Evolutionary conservation across 345 rosid genomes (phyloP).

Genomic region (Cardamine resedifolia): DNA sequence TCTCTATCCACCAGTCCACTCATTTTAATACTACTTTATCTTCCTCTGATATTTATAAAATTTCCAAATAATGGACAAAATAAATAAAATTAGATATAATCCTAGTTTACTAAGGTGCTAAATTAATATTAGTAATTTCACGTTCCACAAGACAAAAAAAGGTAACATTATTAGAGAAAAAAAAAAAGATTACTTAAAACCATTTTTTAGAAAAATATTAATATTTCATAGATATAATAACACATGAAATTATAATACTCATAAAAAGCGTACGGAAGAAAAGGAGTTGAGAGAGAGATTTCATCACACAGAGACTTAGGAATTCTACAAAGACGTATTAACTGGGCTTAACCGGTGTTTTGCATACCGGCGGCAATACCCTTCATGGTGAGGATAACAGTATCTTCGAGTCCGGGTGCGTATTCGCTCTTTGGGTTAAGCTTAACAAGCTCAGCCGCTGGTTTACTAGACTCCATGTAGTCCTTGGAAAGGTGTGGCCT

Average conservation of each 20-base stretch:
- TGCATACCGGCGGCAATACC: slow-evolving; percentile 98
- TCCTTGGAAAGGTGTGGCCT: slow-evolving; percentile 80
- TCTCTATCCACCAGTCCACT: slow-evolving; percentile 32
- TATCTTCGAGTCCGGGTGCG: slow-evolving; percentile 88
- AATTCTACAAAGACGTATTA: slow-evolving; percentile 13
- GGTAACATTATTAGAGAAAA: background rate
- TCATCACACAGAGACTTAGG: slow-evolving; percentile 26
- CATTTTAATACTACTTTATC: slow-evolving; percentile 35
- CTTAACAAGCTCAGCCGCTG: slow-evolving; percentile 61
- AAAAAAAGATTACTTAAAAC: background rate
- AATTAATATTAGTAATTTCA: background rate
- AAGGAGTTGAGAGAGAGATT: slow-evolving; percentile 19
- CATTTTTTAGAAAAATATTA: background rate
- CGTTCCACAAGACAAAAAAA: too few relatives aligned
- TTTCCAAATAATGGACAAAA: background rate
- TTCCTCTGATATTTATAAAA: background rate
- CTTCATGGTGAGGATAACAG: slow-evolving; percentile 94
- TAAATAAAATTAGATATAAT: background rate
- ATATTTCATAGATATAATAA: background rate
- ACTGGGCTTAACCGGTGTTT: slow-evolving; percentile 68
- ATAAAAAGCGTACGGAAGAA: background rate
- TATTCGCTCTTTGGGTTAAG: slow-evolving; percentile 44
- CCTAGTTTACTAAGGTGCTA: background rate
- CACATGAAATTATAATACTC: slow-evolving; percentile 12
- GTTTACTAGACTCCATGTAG: slow-evolving; percentile 63